Percentiles rank a stretch among this genome's conserved stretches.
Conservation (phyloP, 352 stramenopile species). For the Pythium utonaiense region DNA sequence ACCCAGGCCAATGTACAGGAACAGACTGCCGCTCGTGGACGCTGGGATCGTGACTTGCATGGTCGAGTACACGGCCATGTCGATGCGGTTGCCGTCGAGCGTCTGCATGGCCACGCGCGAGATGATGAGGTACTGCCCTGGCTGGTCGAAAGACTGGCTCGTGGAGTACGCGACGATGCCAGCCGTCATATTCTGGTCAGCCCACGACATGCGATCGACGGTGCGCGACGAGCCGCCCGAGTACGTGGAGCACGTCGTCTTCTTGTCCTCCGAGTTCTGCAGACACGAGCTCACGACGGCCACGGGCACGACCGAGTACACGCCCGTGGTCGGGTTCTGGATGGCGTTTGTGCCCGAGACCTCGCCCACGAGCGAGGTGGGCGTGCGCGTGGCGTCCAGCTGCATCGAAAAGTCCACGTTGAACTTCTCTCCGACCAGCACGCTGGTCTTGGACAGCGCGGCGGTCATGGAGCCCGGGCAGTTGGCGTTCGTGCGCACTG, state of each 20-base stretch:
- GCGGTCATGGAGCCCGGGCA: constrained; percentile 66
- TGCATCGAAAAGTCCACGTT: constrained; percentile 62
- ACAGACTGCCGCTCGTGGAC: constrained; percentile 43
- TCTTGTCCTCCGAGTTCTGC: constrained; percentile 40
- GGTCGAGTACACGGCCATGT: constrained; percentile 81
- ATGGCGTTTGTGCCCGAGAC: constrained; percentile 58
- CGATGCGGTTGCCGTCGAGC: constrained; percentile 63
- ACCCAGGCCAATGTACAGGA: constrained; percentile 69
- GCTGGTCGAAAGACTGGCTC: constrained; percentile 51
- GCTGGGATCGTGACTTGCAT: constrained; percentile 51
- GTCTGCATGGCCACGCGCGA: constrained; percentile 69
- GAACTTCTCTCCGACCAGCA: constrained; percentile 48
- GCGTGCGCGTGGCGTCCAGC: constrained; percentile 46
- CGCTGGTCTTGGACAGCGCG: constrained; percentile 45
- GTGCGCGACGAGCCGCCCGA: constrained; percentile 51
- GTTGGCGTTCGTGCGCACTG: constrained; percentile 57
- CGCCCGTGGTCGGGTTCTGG: constrained; percentile 38
- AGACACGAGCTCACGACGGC: constrained; percentile 69
- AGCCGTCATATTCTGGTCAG: constrained; percentile 64
- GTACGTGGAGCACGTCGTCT: constrained; percentile 62
- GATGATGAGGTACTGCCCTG: constrained; percentile 65
- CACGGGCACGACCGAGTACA: constrained; percentile 66
- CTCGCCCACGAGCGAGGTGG: constrained; percentile 58
- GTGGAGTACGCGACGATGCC: constrained; percentile 46
- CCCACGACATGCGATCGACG: constrained; percentile 43